Base-by-base conservation (phyloP, 139 green algal genomes). In the Haematococcus sp. region DNA sequence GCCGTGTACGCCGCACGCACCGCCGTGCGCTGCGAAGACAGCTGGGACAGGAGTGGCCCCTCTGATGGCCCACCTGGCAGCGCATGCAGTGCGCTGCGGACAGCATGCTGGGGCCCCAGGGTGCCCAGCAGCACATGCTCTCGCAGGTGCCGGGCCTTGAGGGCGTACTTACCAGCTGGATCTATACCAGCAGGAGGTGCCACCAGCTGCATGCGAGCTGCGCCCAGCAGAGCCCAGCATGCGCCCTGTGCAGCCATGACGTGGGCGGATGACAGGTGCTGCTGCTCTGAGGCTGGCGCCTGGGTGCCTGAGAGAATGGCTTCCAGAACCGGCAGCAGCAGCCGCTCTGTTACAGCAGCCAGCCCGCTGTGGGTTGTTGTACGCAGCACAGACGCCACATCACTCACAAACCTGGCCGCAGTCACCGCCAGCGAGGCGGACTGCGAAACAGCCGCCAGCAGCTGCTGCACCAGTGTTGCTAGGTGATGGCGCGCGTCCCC, bases 141-240 rank as follows among this genome's bases (percentile, higher is more conserved):
- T 63, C 81, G 72, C 31, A 85, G n/a, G 70, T 86, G 83, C 22
- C 19, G 43, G 43, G 34, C 69, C 69, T 88, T 81, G 51, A 89
- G 76, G 0, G 56, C 73, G 76, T 86, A 85, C 77, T 88, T 88
- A 34, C 79, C 86, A 0, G 93, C 91, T 19, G 95, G 95, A 82
- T 99, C 95, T 0, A 90, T 73, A 7, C 81, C 89, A 13, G 81
- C 49, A 0, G 89, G 77, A 15, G 92, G 84, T 20, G 88, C 87
- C n/a, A 79, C 54, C 1, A 90, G 86, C 40, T 95, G 88, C 63
- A 99, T 78, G 25, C 95, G 84, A 16, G 87, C 27, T 55, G 81
- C 49, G 32, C 92, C 95, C 30, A 99, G 76, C 70, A 95, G 67
- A 16, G 82, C 52, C 95, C 94, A 98, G 13, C 82, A 84, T 1